A percentile compares a stretch with the other conserved stretches of the same genome.
Conservation (phyloP, 306 rosid species). For the Rosa persica region DNA sequence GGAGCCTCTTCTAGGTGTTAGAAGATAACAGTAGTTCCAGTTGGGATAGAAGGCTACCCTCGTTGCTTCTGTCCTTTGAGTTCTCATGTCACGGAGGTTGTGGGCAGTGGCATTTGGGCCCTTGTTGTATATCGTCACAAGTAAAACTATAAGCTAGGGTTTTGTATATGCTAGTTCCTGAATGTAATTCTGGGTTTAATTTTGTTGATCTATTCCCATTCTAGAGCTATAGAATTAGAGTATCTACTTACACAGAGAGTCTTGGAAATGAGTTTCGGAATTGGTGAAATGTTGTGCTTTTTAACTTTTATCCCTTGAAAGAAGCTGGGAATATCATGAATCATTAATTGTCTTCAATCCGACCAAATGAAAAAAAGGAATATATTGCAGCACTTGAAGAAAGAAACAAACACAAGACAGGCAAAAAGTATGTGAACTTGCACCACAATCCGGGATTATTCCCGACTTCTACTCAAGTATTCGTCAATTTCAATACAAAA, state of each 20-base stretch:
- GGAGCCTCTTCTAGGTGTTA: conserved; percentile 24
- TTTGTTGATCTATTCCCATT: not conserved
- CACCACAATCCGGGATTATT: not conserved
- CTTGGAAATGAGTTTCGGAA: not conserved
- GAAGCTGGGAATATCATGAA: not conserved
- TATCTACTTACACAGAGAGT: too few relatives aligned
- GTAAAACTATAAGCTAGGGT: conserved; percentile 4
- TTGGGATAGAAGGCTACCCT: conserved; percentile 7
- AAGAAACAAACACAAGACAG: not conserved
- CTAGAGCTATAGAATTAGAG: not conserved
- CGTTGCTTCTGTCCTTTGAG: not conserved
- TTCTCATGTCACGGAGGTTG: not conserved
- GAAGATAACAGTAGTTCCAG: conserved; percentile 21
- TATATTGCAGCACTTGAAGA: not conserved
- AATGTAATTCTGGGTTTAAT: not conserved
- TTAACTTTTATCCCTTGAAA: not conserved
- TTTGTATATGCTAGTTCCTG: not conserved
- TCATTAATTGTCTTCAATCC: not conserved
- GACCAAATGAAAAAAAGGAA: not conserved
- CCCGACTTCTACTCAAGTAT: not conserved
- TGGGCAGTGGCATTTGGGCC: not conserved
- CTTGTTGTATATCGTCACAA: not conserved
- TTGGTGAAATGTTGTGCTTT: not conserved
- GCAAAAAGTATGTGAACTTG: not conserved
- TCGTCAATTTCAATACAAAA: too few relatives aligned